phyloP scores from a whole-genome alignment of 306 rosid genomes.

The Pachyrhizus erosus region DNA sequence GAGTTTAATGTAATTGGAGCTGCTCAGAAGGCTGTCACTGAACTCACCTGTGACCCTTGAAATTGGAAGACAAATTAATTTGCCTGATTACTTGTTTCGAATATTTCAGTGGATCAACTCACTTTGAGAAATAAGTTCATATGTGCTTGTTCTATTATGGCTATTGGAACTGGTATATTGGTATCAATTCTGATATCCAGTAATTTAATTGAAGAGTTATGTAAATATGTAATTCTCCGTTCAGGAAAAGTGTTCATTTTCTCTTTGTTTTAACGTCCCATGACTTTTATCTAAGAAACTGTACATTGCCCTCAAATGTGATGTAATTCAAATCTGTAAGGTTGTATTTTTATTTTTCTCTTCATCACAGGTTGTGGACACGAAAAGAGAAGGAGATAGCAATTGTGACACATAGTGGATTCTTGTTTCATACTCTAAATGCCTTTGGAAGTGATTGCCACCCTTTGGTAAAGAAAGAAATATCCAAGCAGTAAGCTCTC shows the following conservation, averaged over 20 bases:
- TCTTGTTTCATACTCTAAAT: constrained; percentile 70
- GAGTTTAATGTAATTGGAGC: constrained; percentile 20
- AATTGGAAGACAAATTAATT: constrained; percentile 35
- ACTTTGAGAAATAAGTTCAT: constrained; percentile 12
- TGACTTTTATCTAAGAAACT: constrained; percentile 11
- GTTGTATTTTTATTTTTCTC: neutral
- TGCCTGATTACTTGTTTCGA: neutral
- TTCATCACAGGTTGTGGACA: constrained; percentile 75
- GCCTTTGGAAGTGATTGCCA: constrained; percentile 78
- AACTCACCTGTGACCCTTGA: constrained; percentile 33
- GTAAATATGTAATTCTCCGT: constrained; percentile 11
- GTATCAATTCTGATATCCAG: neutral
- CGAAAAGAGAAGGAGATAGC: constrained; percentile 89
- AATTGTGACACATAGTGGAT: constrained; percentile 86
- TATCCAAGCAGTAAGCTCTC: constrained; percentile 72
- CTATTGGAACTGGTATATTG: constrained; percentile 1
- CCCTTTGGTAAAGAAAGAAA: constrained; percentile 73
- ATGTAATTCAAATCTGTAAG: neutral
- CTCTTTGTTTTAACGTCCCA: neutral
- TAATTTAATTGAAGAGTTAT: constrained; percentile 3
- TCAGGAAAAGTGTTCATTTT: neutral
- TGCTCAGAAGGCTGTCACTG: neutral
- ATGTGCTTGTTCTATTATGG: neutral
- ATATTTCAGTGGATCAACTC: constrained; percentile 13
- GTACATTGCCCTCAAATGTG: constrained; percentile 1